Base-by-base conservation (phyloP, 257 asterid genomes). In the Echites panduratus region DNA sequence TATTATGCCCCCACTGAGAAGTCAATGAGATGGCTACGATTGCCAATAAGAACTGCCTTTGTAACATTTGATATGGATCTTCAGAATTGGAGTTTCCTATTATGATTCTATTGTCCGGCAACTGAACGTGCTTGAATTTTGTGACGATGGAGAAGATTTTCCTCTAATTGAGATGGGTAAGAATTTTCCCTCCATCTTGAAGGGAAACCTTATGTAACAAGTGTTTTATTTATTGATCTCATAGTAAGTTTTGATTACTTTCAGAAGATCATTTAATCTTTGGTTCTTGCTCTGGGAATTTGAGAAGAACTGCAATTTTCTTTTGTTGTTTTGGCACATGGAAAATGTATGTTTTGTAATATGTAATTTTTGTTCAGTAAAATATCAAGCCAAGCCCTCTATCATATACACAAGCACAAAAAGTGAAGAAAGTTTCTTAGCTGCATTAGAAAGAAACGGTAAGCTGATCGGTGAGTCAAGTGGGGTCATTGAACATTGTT, bases 41-140 rank as follows among this genome's bases (percentile, higher is more conserved):
- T 26, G 26, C 40, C 16, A 12, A 6, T 53, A 1, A 7, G 11
- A 10, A 38, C n/a, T 43, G 66, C 20, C 22, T 7, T 54, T 62
- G 7, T 73, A 47, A 76, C 44, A 64, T 73, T 58, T 67, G 35
- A 58, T 45, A 48, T 63, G 14, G 32, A 76, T 76, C 65, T 62
- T 68, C 96, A 94, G 99, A 79, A 87, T 94, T 77, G 99, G 99
- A 71, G 86, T 94, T 78, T 89, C 98, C 73, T 89, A 88, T 79
- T 94, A 87, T 70, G 97, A 94, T 84, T 78, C 96, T 76, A 83
- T 85, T 73, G 76, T 79, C 61, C 83, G 95, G 70, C 96, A 90
- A 72, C 97, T 94, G 72, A 76, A 83, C 66, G 98, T 94, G 78
- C 75, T 91, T 84, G 99, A 91, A 83, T 84, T 91, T 47, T 94